Evolutionary conservation across 1,284 basidiomycete genomes (phyloP).

Genomic region (Fomitopsis palustris): DNA sequence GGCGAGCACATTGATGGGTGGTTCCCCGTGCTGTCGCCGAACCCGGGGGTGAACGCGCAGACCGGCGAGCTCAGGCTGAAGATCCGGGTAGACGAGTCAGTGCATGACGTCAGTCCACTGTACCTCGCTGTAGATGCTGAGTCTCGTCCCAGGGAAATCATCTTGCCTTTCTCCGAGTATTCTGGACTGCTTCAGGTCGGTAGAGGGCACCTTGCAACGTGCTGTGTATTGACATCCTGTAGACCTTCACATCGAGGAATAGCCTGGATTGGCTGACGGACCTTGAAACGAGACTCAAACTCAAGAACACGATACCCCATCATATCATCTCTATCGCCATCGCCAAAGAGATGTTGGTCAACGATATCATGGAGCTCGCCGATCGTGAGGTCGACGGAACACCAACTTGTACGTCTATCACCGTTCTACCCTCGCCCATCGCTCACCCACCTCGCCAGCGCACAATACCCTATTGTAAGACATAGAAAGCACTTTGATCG

Average conservation of each 20-base stretch:
- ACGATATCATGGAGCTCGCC: slow-evolving; percentile 64
- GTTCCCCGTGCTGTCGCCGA: slow-evolving; percentile 68
- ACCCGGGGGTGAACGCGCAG: slow-evolving; percentile 43
- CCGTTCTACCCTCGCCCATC: background rate
- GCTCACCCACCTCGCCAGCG: slow-evolving; percentile 16
- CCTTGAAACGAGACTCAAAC: slow-evolving; percentile 61
- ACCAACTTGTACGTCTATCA: slow-evolving; percentile 25
- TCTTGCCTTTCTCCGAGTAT: slow-evolving; percentile 64
- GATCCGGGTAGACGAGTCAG: slow-evolving; percentile 73
- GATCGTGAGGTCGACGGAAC: slow-evolving; percentile 63
- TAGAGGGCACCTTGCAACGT: background rate
- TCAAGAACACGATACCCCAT: slow-evolving; percentile 50
- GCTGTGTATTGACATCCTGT: background rate
- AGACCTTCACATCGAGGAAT: slow-evolving; percentile 64
- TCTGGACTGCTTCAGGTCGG: slow-evolving; percentile 47
- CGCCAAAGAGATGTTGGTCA: slow-evolving; percentile 57
- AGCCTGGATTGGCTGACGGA: slow-evolving; percentile 72
- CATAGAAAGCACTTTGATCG: background rate
- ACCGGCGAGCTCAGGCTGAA: slow-evolving; percentile 73
- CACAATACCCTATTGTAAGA: slow-evolving; percentile 51
- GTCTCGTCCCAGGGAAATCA: slow-evolving; percentile 55
- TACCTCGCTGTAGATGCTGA: slow-evolving; percentile 8
- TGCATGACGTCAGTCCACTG: slow-evolving; percentile 20
- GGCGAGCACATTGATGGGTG: slow-evolving; percentile 75
- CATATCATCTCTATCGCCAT: slow-evolving; percentile 69